phyloP scores from a whole-genome alignment of 1,139 yeast genomes.

The Candida buenavistaensis region DNA sequence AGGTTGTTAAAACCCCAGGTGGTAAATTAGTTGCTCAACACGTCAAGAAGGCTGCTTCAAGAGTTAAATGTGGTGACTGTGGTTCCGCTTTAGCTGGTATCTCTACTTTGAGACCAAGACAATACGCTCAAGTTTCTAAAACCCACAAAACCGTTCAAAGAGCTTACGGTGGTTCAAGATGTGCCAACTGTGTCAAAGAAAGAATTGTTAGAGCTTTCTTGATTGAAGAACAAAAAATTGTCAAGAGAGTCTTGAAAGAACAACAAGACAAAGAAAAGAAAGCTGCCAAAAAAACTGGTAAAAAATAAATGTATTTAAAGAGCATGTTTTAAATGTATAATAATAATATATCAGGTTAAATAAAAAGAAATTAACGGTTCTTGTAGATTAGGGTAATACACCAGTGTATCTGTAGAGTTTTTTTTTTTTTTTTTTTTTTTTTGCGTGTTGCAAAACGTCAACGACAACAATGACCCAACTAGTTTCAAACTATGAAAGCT shows the following conservation, averaged over 20 bases:
- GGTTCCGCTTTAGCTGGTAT: conserved; percentile 90
- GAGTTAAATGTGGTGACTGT: conserved; percentile 99
- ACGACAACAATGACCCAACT: conserved; percentile 9
- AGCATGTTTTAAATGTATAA: conserved; percentile 17
- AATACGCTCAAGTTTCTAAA: conserved; percentile 92
- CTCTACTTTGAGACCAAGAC: conserved; percentile 95
- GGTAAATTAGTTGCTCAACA: conserved; percentile 97
- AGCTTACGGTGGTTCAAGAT: conserved; percentile 99
- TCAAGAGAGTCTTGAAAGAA: conserved; percentile 97
- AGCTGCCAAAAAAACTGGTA: conserved; percentile 47
- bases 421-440: neutral
- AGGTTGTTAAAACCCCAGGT: conserved; percentile 99
- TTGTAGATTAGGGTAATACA: conserved; percentile 6
- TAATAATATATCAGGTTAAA: conserved; percentile 10
- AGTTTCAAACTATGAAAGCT: conserved; percentile 10
- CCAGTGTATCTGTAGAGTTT: neutral
- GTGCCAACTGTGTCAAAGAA: conserved; percentile 98
- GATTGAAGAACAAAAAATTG: conserved; percentile 99
- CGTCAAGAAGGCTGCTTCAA: conserved; percentile 90
- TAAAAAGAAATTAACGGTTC: conserved; percentile 3
- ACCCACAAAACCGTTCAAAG: conserved; percentile 98
- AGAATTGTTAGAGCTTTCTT: conserved; percentile 99
- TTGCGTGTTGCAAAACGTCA: conserved; percentile 8
- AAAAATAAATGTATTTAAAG: conserved; percentile 29
- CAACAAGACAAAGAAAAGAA: conserved; percentile 83